Percentiles rank a stretch among this genome's conserved stretches.
Evolutionary conservation across 257 asterid species (phyloP).

Genomic region (Lycium barbarum): DNA sequence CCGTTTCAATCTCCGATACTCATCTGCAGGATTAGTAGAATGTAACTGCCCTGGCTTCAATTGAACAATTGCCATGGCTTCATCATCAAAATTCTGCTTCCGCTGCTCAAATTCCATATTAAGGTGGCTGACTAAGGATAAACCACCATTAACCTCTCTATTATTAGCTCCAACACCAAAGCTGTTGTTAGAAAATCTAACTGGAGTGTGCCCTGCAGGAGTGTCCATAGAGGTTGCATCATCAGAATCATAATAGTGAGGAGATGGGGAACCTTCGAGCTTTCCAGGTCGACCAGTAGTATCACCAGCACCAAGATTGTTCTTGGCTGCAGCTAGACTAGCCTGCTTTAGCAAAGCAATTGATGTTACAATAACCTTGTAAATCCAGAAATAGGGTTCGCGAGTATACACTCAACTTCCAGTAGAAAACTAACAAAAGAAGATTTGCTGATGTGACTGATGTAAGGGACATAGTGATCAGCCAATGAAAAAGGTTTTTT

Average conservation of each 20-base stretch:
- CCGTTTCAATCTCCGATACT: conserved; percentile 58
- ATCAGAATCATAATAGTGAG: conserved; percentile 70
- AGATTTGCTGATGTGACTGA: not conserved
- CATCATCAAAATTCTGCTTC: conserved; percentile 62
- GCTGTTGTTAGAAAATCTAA: conserved; percentile 46
- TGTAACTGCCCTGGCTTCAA: conserved; percentile 47
- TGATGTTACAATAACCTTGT: not conserved
- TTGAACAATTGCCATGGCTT: conserved; percentile 54
- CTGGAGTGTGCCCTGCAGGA: conserved; percentile 70
- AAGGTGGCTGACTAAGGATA: conserved; percentile 52
- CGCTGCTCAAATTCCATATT: conserved; percentile 65
- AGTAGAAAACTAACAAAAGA: not conserved
- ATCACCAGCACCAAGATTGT: conserved; percentile 54
- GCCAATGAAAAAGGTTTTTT: not conserved
- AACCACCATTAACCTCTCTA: conserved; percentile 49
- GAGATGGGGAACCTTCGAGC: conserved; percentile 58
- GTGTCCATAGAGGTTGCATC: conserved; percentile 63
- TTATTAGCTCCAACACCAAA: conserved; percentile 40
- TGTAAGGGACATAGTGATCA: not conserved
- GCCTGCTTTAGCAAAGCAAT: conserved; percentile 51
- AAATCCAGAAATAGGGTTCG: not conserved
- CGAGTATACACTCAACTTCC: not conserved
- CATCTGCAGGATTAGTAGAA: conserved; percentile 45
- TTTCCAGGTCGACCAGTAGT: conserved; percentile 46
- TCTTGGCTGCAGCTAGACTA: conserved; percentile 76